A percentile compares a stretch with the other conserved stretches of the same genome.
Conservation (phyloP, 148 eudicot species). For the Fagopyrum tataricum region DNA sequence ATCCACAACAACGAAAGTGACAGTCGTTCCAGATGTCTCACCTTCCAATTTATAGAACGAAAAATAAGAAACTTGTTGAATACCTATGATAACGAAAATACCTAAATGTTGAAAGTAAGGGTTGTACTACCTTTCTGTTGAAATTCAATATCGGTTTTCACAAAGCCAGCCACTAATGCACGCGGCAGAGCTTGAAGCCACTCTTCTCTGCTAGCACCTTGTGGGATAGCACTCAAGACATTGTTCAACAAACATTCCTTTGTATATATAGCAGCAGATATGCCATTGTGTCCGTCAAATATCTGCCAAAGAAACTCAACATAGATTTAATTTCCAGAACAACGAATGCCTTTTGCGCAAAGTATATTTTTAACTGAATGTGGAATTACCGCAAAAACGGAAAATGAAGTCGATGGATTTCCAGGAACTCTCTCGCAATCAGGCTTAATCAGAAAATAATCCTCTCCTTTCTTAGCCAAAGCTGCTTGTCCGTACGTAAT, state of each 20-base stretch:
- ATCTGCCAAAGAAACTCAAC: slow-evolving; percentile 33
- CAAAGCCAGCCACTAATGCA: slow-evolving; percentile 98
- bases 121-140: slow-evolving; percentile 67
- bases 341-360: neutral
- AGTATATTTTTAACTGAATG: neutral
- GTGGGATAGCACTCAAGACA: slow-evolving; percentile 78
- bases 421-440: slow-evolving; percentile 80
- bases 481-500: slow-evolving; percentile 87
- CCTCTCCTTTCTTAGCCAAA: slow-evolving; percentile 94
- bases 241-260: slow-evolving; percentile 82
- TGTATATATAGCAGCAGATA: slow-evolving; percentile 86
- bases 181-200: slow-evolving; percentile 95
- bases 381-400: slow-evolving; percentile 75
- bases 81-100: neutral
- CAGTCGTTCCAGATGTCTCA: slow-evolving; percentile 95
- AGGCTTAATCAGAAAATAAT: slow-evolving; percentile 66
- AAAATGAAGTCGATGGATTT: slow-evolving; percentile 62
- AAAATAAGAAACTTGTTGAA: neutral
- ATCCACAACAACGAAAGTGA: slow-evolving; percentile 92
- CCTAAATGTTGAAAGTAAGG: neutral
- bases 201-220: slow-evolving; percentile 69
- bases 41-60: slow-evolving; percentile 31
- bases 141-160: slow-evolving; percentile 94
- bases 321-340: neutral
- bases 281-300: slow-evolving; percentile 97